A percentile compares a stretch with the other conserved stretches of the same genome.
phyloP scores from a whole-genome alignment of 148 eudicot genomes.

The Pouteria glomerata region DNA sequence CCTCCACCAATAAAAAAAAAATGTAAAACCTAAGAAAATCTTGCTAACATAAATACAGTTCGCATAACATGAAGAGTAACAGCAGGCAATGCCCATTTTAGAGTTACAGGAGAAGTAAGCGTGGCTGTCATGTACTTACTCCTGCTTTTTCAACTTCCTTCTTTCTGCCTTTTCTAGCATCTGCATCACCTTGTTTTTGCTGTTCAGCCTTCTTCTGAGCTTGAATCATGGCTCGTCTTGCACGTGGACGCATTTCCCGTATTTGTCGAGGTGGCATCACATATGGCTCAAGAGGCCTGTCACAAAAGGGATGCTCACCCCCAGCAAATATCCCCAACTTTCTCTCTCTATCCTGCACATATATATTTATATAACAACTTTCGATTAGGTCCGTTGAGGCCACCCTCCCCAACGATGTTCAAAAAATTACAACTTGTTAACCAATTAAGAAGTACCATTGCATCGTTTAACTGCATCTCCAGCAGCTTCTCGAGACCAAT shows the following conservation, averaged over 20 bases:
- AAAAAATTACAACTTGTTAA: neutral
- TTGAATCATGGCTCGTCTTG: conserved; percentile 77
- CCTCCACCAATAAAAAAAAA: too few species aligned
- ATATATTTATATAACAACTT: neutral
- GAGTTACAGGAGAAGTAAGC: neutral
- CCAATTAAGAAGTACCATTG: neutral
- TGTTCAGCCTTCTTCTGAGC: conserved; percentile 68
- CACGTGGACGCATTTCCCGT: conserved; percentile 89
- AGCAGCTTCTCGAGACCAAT: neutral
- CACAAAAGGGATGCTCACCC: conserved; percentile 83
- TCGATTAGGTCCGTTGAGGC: neutral
- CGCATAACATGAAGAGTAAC: too few species aligned
- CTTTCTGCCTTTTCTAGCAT: conserved; percentile 36
- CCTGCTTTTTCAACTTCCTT: conserved; percentile 32
- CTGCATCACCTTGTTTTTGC: conserved; percentile 42
- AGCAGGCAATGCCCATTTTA: neutral
- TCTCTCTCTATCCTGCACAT: conserved; percentile 73
- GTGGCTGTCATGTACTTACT: conserved; percentile 21
- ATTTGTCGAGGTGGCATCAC: conserved; percentile 83
- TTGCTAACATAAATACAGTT: too few species aligned
- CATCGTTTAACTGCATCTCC: neutral
- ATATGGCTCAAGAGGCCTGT: conserved; percentile 67
- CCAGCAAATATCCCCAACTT: conserved; percentile 86
- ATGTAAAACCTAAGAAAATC: too few species aligned
- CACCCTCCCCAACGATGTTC: neutral